Evolutionary conservation across 768 basidiomycete species (phyloP).

Genomic region (Rhodotorula diobovata): DNA sequence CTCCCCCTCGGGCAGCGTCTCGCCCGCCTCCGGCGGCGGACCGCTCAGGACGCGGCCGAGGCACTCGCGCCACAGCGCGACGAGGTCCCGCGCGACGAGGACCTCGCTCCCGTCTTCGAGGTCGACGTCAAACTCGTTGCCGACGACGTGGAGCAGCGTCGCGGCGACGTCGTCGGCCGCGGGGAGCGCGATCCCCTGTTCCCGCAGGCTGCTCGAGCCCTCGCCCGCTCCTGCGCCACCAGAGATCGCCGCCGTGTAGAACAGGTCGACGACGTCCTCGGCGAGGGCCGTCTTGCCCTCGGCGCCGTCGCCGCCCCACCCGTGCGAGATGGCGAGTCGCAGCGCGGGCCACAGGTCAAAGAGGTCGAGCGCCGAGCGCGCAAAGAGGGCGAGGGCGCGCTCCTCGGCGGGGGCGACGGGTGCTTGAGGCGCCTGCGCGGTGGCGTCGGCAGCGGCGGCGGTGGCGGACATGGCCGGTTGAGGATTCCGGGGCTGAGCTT

Average conservation of each 20-base stretch:
- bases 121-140: slow-evolving; percentile 76
- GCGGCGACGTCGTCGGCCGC: slow-evolving; percentile 78
- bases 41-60: slow-evolving; percentile 41
- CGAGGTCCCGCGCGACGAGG: slow-evolving; percentile 66
- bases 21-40: slow-evolving; percentile 50
- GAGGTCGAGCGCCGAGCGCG: slow-evolving; percentile 76
- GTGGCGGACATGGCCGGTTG: background rate
- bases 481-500: no score
- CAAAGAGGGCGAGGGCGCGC: slow-evolving; percentile 59
- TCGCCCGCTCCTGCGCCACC: slow-evolving; percentile 4
- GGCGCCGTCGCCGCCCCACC: slow-evolving; percentile 62
- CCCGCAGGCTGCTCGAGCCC: background rate
- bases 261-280: slow-evolving; percentile 63
- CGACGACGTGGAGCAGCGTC: slow-evolving; percentile 72
- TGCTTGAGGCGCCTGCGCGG: background rate
- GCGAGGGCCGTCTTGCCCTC: slow-evolving; percentile 46
- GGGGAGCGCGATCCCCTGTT: slow-evolving; percentile 45
- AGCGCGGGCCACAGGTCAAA: slow-evolving; percentile 80
- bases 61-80: slow-evolving; percentile 58
- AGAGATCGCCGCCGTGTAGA: slow-evolving; percentile 51
- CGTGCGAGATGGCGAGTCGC: slow-evolving; percentile 74
- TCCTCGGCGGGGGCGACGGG: slow-evolving; percentile 9
- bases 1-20: slow-evolving; percentile 45
- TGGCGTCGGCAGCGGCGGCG: background rate
- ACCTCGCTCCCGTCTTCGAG: slow-evolving; percentile 82